Conservation (phyloP, 305 asterid genomes). For the Fraxinus xanthoxyloides region DNA sequence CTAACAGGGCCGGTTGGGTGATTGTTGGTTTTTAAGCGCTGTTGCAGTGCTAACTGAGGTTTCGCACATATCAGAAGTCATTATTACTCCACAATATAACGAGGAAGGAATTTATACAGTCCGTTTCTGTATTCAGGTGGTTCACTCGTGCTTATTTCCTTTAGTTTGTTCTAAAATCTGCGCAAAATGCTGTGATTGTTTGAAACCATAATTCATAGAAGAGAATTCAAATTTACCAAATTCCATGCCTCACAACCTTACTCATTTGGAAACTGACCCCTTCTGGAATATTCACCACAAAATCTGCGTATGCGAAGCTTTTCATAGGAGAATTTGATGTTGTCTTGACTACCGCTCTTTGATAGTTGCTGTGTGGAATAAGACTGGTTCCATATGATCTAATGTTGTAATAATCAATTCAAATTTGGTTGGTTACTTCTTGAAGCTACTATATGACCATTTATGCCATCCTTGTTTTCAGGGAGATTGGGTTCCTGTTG, state of each 20-base stretch:
- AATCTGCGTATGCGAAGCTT: background rate
- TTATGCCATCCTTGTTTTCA: conserved; percentile 24
- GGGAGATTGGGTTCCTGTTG: conserved; percentile 99
- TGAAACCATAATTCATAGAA: background rate
- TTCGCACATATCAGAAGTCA: conserved; percentile 90
- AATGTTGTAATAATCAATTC: background rate
- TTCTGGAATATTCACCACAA: too few species aligned
- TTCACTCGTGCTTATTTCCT: background rate
- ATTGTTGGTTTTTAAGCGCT: conserved; percentile 99
- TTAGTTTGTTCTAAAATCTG: background rate
- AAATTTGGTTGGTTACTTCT: background rate
- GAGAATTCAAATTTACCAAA: background rate
- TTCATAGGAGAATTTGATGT: conserved; percentile 4
- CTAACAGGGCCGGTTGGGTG: conserved; percentile 90
- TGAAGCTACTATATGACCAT: background rate
- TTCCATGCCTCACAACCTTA: background rate
- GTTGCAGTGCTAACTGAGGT: conserved; percentile 98
- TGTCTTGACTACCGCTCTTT: background rate
- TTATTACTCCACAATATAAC: conserved; percentile 86
- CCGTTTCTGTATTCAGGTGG: conserved; percentile 97
- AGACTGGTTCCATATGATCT: background rate
- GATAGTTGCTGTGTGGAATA: background rate
- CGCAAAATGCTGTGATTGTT: background rate
- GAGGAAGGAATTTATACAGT: conserved; percentile 96
- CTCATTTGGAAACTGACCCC: too few species aligned